Conservation (phyloP, 73 alveolate species). For the Halteria grandinella region DNA sequence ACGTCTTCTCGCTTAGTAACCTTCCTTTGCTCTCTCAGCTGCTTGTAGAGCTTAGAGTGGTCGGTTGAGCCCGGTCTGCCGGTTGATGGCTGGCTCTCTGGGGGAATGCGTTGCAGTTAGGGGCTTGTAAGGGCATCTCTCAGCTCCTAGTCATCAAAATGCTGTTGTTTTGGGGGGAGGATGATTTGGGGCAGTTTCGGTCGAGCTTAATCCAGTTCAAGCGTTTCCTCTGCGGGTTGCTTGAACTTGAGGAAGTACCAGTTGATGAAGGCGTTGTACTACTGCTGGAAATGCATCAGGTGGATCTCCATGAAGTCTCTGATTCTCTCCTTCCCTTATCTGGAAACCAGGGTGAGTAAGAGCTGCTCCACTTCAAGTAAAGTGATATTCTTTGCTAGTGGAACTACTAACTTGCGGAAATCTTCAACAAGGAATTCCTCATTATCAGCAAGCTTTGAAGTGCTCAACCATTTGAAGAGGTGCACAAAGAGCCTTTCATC, state of each 20-base stretch:
- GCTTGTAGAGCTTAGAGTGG: constrained; percentile 10
- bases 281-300: constrained; percentile 14
- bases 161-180: background rate
- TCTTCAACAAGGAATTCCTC: constrained; percentile 27
- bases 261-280: constrained; percentile 10
- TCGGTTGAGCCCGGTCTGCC: background rate
- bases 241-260: constrained; percentile 13
- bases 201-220: background rate
- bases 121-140: background rate
- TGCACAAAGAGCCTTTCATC: background rate
- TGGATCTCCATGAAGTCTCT: constrained; percentile 47
- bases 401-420: constrained; percentile 24
- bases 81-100: constrained; percentile 1
- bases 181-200: background rate
- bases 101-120: background rate
- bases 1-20: constrained; percentile 11
- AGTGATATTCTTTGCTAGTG: constrained; percentile 7
- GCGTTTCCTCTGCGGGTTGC: background rate
- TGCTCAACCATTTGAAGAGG: constrained; percentile 27
- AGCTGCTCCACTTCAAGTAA: background rate
- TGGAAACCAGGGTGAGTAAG: background rate
- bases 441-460: background rate
- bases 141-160: background rate
- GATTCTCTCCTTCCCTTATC: constrained; percentile 12
- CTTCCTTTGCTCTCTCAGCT: constrained; percentile 45